Evolutionary conservation across 345 rosid genomes (phyloP).

Genomic region (Populus ilicifolia): DNA sequence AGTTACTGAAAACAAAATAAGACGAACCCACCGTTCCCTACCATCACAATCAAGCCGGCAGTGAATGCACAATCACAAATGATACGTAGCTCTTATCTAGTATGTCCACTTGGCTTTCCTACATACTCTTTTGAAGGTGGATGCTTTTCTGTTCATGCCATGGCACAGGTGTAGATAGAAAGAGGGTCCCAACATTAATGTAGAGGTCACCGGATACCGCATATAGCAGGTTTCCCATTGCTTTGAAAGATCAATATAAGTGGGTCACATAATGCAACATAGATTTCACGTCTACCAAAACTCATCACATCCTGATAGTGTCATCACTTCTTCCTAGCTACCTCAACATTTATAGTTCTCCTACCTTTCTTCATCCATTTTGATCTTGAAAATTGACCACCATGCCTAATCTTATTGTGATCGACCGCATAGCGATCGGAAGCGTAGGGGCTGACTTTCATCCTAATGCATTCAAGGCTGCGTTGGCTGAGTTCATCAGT

Average conservation of each 20-base stretch:
- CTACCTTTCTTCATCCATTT: background rate
- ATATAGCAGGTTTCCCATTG: background rate
- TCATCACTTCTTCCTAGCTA: background rate
- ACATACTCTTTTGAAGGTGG: background rate
- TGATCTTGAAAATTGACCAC: background rate
- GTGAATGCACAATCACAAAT: background rate
- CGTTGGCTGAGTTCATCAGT: constrained; percentile 83
- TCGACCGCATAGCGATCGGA: constrained; percentile 10
- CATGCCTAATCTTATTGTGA: background rate
- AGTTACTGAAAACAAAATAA: too few species aligned
- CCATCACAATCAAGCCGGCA: too few species aligned
- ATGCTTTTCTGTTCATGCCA: background rate
- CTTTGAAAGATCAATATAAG: background rate
- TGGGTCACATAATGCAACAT: background rate
- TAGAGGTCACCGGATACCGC: background rate
- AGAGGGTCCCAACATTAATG: background rate
- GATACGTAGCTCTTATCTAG: background rate
- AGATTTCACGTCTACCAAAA: background rate
- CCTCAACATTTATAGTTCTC: too few species aligned
- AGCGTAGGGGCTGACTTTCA: constrained; percentile 11
- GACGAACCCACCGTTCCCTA: too few species aligned
- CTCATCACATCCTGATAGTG: background rate
- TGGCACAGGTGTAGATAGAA: background rate
- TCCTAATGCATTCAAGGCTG: constrained; percentile 66
- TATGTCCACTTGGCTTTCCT: background rate